Conservation (phyloP, 2,329 filamentous ascomycete genomes). For the Truncatella angustata region DNA sequence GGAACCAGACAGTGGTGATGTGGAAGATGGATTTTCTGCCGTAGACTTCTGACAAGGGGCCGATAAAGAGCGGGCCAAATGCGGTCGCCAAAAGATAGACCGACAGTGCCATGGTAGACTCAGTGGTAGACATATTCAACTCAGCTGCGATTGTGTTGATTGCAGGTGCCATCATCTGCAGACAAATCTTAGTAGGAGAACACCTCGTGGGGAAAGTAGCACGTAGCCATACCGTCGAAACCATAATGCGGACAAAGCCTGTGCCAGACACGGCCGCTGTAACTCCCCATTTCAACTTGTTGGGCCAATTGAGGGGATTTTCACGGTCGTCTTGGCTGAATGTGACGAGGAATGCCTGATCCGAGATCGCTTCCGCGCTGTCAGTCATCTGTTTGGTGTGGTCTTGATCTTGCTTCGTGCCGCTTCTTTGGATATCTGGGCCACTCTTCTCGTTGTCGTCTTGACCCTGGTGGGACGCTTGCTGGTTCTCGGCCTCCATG, state of each 20-base stretch:
- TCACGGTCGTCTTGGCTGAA: too few relatives aligned
- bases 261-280: slow-evolving; percentile 15
- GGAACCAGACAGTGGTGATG: slow-evolving; percentile 28
- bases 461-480: too few relatives aligned
- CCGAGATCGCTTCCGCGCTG: too few relatives aligned
- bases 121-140: slow-evolving; percentile 23
- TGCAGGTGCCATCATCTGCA: slow-evolving; percentile 35
- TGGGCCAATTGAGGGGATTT: slow-evolving; percentile 17
- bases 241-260: slow-evolving; percentile 17
- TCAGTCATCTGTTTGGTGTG: too few relatives aligned
- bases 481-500: too few relatives aligned
- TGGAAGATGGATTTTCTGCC: slow-evolving; percentile 34
- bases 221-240: too few relatives aligned
- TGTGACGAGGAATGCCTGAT: too few relatives aligned
- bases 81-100: slow-evolving; percentile 34
- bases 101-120: slow-evolving; percentile 31
- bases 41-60: slow-evolving; percentile 31
- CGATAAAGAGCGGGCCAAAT: slow-evolving; percentile 32
- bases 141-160: slow-evolving; percentile 30
- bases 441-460: too few relatives aligned
- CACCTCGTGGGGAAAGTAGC: too few relatives aligned
- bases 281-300: slow-evolving; percentile 16
- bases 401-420: too few relatives aligned
- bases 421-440: too few relatives aligned
- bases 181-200: too few relatives aligned